Conservation (phyloP, 305 asterid genomes). For the Rubia balearica region DNA sequence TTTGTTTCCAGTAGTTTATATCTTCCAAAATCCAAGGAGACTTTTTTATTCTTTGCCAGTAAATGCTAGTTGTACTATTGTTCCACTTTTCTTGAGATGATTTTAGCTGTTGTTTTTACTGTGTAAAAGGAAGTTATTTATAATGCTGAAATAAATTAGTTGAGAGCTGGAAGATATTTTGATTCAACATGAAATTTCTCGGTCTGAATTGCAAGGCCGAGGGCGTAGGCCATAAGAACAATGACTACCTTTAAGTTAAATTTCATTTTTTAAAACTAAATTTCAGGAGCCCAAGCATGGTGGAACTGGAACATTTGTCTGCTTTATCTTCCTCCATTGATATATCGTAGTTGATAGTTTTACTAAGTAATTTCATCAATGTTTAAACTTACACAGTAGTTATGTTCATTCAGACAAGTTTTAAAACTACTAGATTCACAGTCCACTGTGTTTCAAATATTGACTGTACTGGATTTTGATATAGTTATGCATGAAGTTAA, state of each 20-base stretch:
- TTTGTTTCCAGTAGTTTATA: background rate
- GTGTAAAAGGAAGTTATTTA: background rate
- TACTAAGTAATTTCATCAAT: too few relatives aligned
- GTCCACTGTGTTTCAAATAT: background rate
- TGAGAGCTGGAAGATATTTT: background rate
- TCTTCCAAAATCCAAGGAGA: background rate
- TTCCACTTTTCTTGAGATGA: background rate
- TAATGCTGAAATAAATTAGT: background rate
- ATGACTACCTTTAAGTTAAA: background rate
- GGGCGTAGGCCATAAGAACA: background rate
- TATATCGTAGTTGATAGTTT: background rate
- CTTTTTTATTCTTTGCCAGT: background rate
- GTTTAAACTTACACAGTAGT: too few relatives aligned
- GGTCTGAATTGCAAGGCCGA: background rate
- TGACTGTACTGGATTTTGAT: too few relatives aligned
- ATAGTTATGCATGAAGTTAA: too few relatives aligned
- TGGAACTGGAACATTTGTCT: too few relatives aligned
- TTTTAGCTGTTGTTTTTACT: background rate
- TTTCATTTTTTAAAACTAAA: too few relatives aligned
- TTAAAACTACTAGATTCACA: background rate
- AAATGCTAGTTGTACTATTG: background rate
- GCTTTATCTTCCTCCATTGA: background rate
- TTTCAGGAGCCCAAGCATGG: background rate
- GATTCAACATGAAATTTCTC: background rate
- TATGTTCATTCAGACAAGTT: background rate